Percentiles rank a stretch among this genome's conserved stretches.
Conservation (phyloP, 352 stramenopile genomes). For the Globisporangium ultimum region DNA sequence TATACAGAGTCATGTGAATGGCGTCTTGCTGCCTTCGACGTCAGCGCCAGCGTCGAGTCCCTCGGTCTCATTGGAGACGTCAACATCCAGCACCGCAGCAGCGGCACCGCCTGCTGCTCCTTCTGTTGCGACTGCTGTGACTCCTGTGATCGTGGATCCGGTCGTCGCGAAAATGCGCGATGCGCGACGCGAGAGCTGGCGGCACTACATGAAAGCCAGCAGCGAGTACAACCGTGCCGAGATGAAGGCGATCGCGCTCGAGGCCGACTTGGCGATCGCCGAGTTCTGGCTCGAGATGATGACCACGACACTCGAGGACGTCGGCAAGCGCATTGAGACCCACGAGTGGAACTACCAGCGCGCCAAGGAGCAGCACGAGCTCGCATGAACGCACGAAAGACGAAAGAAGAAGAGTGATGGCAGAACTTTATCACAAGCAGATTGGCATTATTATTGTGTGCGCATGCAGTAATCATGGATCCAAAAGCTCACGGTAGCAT, state of each 20-base stretch:
- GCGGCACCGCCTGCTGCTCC: not conserved
- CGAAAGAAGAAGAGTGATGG: too few relatives aligned
- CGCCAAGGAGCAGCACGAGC: constrained; percentile 31
- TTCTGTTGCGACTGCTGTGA: not conserved
- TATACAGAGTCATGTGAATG: too few relatives aligned
- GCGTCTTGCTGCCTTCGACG: not conserved
- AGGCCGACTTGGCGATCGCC: constrained; percentile 52
- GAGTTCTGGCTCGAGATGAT: constrained; percentile 67
- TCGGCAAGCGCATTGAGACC: constrained; percentile 70
- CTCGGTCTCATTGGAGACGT: too few relatives aligned
- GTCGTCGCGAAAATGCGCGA: constrained; percentile 34
- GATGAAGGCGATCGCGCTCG: constrained; percentile 47
- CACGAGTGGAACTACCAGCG: constrained; percentile 82
- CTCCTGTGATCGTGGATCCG: constrained; percentile 16
- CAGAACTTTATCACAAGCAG: too few relatives aligned
- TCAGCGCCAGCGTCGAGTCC: not conserved
- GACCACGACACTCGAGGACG: constrained; percentile 64
- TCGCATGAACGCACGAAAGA: not conserved
- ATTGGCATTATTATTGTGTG: too few relatives aligned
- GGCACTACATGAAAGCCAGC: constrained; percentile 46
- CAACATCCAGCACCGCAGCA: not conserved
- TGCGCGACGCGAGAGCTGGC: constrained; percentile 39
- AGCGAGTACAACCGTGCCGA: constrained; percentile 58
- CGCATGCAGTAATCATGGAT: too few relatives aligned
- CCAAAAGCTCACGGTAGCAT: too few relatives aligned